Evolutionary conservation across 164 flowering plant species (phyloP).

Genomic region (Piper betle): DNA sequence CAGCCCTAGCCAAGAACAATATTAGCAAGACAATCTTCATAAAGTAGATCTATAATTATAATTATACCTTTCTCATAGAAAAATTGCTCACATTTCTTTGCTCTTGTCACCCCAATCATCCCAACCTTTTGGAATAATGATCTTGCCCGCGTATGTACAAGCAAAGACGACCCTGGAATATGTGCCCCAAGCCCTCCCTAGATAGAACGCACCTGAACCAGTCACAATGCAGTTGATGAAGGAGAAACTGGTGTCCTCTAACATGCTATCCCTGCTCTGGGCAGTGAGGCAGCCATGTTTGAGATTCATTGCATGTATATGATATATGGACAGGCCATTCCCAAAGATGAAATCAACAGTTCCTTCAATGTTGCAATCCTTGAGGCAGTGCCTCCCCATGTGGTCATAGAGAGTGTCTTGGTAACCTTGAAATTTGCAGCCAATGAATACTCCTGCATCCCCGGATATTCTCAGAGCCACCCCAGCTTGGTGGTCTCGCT

Average conservation of each 20-base stretch:
- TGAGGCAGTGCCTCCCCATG: constrained; percentile 48
- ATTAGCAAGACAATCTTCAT: too few relatives aligned
- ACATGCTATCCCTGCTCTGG: constrained; percentile 32
- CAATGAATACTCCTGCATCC: constrained; percentile 35
- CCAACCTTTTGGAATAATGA: constrained; percentile 50
- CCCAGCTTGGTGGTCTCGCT: too few relatives aligned
- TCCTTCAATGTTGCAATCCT: constrained; percentile 51
- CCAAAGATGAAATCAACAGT: constrained; percentile 62
- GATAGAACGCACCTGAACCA: constrained; percentile 45
- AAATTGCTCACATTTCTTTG: constrained; percentile 38
- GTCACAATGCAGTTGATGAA: constrained; percentile 48
- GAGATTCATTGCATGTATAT: constrained; percentile 32
- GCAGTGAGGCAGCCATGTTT: constrained; percentile 52
- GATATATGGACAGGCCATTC: constrained; percentile 41
- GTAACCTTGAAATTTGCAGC: constrained; percentile 41
- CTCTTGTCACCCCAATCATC: constrained; percentile 49
- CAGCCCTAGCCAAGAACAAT: too few relatives aligned
- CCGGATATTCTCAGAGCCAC: constrained; percentile 50
- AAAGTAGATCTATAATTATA: too few relatives aligned
- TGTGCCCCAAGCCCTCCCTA: constrained; percentile 63
- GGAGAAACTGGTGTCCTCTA: constrained; percentile 56
- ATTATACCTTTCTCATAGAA: too few relatives aligned
- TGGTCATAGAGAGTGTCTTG: constrained; percentile 63
- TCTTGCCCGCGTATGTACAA: constrained; percentile 51
- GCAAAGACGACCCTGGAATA: constrained; percentile 60